Percentiles rank a stretch among this genome's conserved stretches.
These are phyloP conservation scores for Annulohypoxylon moriforme DNA, from an alignment of 495 filamentous ascomycete species.

Conservation along the genomic window DNA sequence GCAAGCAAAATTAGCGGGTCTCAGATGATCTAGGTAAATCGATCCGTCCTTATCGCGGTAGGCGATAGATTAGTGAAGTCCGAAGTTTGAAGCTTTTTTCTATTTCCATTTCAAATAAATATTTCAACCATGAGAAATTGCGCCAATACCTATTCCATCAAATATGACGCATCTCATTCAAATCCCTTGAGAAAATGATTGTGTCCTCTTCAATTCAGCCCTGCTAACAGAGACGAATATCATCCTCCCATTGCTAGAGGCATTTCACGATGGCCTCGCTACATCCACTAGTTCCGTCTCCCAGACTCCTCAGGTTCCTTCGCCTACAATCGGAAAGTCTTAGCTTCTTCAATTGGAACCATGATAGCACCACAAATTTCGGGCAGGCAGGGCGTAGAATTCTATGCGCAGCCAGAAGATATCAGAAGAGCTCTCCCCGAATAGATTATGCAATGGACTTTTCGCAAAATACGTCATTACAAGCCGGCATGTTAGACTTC, in stretches of 20 bases:
- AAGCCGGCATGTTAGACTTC: conserved; percentile 58
- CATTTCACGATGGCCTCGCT: conserved; percentile 46
- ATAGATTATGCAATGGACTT: conserved; percentile 1
- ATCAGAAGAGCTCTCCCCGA: conserved; percentile 26
- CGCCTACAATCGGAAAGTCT: conserved; percentile 67
- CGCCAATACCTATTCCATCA: neutral
- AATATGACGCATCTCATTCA: neutral
- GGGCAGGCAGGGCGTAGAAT: conserved; percentile 33
- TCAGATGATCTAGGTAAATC: conserved; percentile 28
- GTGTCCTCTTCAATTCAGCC: conserved; percentile 27
- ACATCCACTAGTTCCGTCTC: conserved; percentile 63
- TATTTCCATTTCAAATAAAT: neutral
- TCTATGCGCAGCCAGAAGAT: conserved; percentile 43
- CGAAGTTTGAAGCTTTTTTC: conserved; percentile 4
- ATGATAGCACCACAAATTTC: conserved; percentile 46
- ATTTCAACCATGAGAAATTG: conserved; percentile 10
- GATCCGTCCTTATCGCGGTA: conserved; percentile 9
- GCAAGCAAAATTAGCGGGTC: conserved; percentile 27
- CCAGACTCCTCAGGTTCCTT: conserved; percentile 70
- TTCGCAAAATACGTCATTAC: conserved; percentile 45
- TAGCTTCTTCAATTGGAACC: conserved; percentile 61
- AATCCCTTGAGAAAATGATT: conserved; percentile 12
- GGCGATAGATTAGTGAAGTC: conserved; percentile 3
- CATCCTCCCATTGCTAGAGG: neutral
- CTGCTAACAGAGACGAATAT: conserved; percentile 14